Evolutionary conservation across 2,329 filamentous ascomycete species (phyloP).

Genomic region (Alternaria solani): DNA sequence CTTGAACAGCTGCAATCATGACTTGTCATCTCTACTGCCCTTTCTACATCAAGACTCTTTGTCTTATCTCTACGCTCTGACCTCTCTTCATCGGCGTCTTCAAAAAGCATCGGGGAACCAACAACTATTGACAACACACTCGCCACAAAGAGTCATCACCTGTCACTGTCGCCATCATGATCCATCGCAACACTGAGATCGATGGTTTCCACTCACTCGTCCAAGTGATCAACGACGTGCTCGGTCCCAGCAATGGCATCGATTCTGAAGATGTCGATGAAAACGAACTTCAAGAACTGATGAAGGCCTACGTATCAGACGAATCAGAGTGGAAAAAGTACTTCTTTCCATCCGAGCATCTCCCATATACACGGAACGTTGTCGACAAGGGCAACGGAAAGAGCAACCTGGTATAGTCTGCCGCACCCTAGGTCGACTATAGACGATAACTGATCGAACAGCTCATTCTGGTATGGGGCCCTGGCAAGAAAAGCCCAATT

Average conservation of each 20-base stretch:
- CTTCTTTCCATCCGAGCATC: constrained; percentile 73
- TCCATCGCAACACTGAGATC: constrained; percentile 27
- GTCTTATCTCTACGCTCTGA: constrained; percentile 8
- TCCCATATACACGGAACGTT: constrained; percentile 84
- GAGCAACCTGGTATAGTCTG: constrained; percentile 70
- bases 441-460: constrained; percentile 48
- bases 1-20: constrained; percentile 1
- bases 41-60: constrained; percentile 20
- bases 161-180: constrained; percentile 26
- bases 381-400: constrained; percentile 90
- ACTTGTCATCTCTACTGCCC: constrained; percentile 17
- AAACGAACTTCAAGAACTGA: constrained; percentile 72
- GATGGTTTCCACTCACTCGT: constrained; percentile 73
- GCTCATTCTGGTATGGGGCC: constrained; percentile 90
- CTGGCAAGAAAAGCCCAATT: constrained; percentile 81
- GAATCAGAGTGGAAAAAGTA: constrained; percentile 77
- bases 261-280: constrained; percentile 84
- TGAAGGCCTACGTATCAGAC: constrained; percentile 76
- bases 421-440: background rate
- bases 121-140: background rate
- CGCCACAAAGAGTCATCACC: background rate
- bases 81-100: background rate
- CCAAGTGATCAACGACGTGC: constrained; percentile 72
- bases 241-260: constrained; percentile 83
- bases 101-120: background rate